Evolutionary conservation across 176 grass and related monocot species (phyloP).

Genomic region (Phragmites australis): DNA sequence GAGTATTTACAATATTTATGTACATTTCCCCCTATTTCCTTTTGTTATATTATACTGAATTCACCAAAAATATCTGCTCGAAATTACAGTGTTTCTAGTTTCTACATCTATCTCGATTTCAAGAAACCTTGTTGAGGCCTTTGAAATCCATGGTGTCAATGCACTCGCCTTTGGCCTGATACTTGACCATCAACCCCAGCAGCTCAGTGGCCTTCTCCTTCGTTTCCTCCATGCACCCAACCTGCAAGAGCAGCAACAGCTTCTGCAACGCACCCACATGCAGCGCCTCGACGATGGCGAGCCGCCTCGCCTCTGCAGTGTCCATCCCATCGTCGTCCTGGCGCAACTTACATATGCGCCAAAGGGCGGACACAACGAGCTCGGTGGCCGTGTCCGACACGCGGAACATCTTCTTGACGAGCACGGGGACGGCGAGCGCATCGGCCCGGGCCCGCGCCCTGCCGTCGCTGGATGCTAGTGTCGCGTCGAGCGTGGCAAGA

Average conservation of each 20-base stretch:
- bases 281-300: slow-evolving; percentile 35
- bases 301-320: not conserved
- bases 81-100: not conserved
- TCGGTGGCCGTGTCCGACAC: slow-evolving; percentile 56
- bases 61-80: not conserved
- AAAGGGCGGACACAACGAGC: slow-evolving; percentile 49
- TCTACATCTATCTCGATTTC: too few relatives aligned
- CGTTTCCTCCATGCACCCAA: slow-evolving; percentile 34
- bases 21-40: not conserved
- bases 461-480: slow-evolving; percentile 32
- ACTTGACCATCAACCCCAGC: slow-evolving; percentile 54
- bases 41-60: not conserved
- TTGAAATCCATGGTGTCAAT: slow-evolving; percentile 49
- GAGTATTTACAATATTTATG: not conserved
- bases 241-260: slow-evolving; percentile 56
- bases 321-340: not conserved
- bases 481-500: slow-evolving; percentile 43
- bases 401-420: slow-evolving; percentile 60
- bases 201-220: slow-evolving; percentile 53
- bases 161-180: slow-evolving; percentile 29
- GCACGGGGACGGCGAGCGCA: slow-evolving; percentile 52
- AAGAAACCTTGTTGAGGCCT: slow-evolving; percentile 42
- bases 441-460: slow-evolving; percentile 25
- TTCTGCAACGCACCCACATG: slow-evolving; percentile 58
- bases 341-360: slow-evolving; percentile 48